Base-by-base conservation (phyloP, 2,329 filamentous ascomycete species). In the Cytospora chrysosperma region DNA sequence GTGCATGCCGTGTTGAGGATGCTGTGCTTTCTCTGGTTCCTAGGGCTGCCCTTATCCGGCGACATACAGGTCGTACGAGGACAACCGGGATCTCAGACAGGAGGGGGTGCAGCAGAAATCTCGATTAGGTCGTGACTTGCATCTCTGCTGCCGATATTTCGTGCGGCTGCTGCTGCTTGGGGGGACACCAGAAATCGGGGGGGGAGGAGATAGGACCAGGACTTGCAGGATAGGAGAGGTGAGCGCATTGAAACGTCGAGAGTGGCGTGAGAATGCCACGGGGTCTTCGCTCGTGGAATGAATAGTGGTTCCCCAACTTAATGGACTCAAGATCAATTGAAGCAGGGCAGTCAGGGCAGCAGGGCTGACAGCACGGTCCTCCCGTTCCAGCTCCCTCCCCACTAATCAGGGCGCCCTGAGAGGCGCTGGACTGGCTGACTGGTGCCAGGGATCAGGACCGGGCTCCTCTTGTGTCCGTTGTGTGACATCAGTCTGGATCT, bases 111-210 rank as follows among this genome's bases (percentile, higher is more conserved):
- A 30, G 56, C 30, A 43, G 24, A 37, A 37, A 51, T 58, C 56
- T 58, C 28, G 43, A 37, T 58, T 37, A 34, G n/a, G 43, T 58
- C 6, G 56, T 24, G 24, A 24, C 43, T 47, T 9, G 43, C 43
- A 47, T 21, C 19, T 24, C 7, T 47, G n/a, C n/a, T 50, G 28
- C 43, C 56, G 56, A 47, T 34, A 51, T 27, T 37, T 34, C 43
- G 56, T 43, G 43, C n/a, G 21, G 40, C 56, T 47, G 49, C 56
- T 51, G n/a, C n/a, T n/a, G n/a, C n/a, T n/a, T n/a, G n/a, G n/a
- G n/a, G n/a, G n/a, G n/a, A n/a, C n/a, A n/a, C 40, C 49, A 32
- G 27, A 17, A n/a, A n/a, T n/a, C 32, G 32, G 32, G 32, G 9
- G 12, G 12, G 32, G 12, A 34, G 30, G 10, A 34, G 32, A 12